These are phyloP conservation scores for Boehmeria nivea DNA, from an alignment of 306 rosid genomes.

Conservation along the genomic window DNA sequence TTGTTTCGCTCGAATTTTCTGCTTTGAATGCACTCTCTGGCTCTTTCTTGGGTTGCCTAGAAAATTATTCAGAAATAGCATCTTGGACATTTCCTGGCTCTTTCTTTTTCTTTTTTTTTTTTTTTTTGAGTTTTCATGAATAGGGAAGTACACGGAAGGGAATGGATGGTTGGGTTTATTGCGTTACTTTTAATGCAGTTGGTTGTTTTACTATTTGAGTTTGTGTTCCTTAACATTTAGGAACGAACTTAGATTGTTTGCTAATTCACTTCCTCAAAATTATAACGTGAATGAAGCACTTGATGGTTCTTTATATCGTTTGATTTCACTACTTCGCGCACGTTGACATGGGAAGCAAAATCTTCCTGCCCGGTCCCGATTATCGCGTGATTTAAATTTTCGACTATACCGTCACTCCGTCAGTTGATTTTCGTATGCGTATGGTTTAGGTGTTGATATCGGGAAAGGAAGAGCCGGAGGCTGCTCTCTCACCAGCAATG, in stretches of 20 bases:
- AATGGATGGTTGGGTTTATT: no score
- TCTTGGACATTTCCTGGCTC: no score
- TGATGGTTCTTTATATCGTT: not conserved
- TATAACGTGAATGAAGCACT: no score
- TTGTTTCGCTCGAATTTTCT: constrained; percentile 18
- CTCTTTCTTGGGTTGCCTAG: not conserved
- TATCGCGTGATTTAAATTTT: not conserved
- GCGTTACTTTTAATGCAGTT: no score
- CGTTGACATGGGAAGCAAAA: not conserved
- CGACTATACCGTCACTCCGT: constrained; percentile 8
- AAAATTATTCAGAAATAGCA: not conserved
- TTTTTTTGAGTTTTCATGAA: no score
- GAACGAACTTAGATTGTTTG: no score
- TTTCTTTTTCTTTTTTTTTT: no score
- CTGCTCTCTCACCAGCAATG: constrained; percentile 87
- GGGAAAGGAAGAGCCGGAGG: constrained; percentile 80
- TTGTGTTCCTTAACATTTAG: no score
- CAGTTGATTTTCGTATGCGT: constrained; percentile 13
- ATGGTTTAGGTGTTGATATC: constrained; percentile 70
- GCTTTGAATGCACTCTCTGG: not conserved
- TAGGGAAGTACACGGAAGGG: no score
- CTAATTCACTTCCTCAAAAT: no score
- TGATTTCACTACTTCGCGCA: not conserved
- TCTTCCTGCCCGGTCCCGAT: not conserved
- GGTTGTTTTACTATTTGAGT: no score